These are phyloP conservation scores for Fraxinus greggii DNA, from an alignment of 305 asterid genomes.

Conservation along the genomic window DNA sequence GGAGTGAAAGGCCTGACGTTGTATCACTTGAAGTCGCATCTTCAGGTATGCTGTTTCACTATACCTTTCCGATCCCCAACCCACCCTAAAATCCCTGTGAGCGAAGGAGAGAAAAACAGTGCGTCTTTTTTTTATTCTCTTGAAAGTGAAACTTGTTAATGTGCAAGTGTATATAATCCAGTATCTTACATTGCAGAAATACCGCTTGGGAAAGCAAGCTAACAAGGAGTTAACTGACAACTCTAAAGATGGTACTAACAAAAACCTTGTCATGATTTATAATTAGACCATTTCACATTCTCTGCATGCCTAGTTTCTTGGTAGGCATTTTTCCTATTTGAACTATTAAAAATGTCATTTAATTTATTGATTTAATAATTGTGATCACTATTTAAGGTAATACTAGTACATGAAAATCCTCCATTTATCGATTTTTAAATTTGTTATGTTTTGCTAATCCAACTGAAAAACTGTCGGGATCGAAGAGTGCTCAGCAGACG, in stretches of 20 bases:
- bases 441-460: neutral
- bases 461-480: neutral
- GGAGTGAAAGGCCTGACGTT: conserved; percentile 93
- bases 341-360: neutral
- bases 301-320: neutral
- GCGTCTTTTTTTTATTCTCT: neutral
- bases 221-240: conserved; percentile 50
- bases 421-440: neutral
- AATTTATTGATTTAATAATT: neutral
- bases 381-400: neutral
- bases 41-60: conserved; percentile 53
- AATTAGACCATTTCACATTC: neutral
- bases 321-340: neutral
- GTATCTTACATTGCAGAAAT: conserved; percentile 47
- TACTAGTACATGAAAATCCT: neutral
- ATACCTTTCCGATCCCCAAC: neutral
- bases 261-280: neutral
- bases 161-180: neutral
- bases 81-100: neutral
- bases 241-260: conserved; percentile 52
- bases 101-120: neutral
- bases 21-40: conserved; percentile 95
- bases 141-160: neutral
- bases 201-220: conserved; percentile 56
- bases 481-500: neutral